Evolutionary conservation across 768 basidiomycete genomes (phyloP).

Genomic region (Tubosaeta brunneosetosa): DNA sequence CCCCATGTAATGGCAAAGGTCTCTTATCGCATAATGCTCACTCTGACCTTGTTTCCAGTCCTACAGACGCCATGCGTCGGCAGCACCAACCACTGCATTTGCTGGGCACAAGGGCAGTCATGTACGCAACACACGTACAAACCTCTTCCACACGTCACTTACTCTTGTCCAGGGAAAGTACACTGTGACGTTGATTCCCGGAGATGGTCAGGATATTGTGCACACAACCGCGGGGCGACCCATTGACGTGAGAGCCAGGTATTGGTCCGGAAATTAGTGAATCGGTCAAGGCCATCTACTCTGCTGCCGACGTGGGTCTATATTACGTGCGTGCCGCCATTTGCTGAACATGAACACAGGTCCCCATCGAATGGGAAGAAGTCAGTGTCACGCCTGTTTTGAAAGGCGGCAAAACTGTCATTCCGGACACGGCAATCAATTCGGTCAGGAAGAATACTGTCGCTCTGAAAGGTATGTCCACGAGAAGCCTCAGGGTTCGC

Average conservation of each 20-base stretch:
- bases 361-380: constrained; percentile 99
- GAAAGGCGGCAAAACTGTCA: constrained; percentile 94
- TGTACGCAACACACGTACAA: constrained; percentile 43
- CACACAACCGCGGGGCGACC: constrained; percentile 3
- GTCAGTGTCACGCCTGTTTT: constrained; percentile 93
- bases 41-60: constrained; percentile 35
- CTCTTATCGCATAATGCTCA: background rate
- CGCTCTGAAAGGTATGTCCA: constrained; percentile 80
- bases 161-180: constrained; percentile 75
- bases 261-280: constrained; percentile 99
- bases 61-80: constrained; percentile 60
- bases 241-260: constrained; percentile 45
- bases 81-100: constrained; percentile 82
- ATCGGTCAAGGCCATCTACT: constrained; percentile 91
- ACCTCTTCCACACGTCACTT: background rate
- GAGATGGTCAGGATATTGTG: constrained; percentile 64
- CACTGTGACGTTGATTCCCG: constrained; percentile 92
- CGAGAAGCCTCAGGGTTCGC: background rate
- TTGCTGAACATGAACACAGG: constrained; percentile 44
- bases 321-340: constrained; percentile 3
- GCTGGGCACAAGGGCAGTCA: constrained; percentile 84
- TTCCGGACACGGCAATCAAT: constrained; percentile 85
- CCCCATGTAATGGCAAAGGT: constrained; percentile 41
- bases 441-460: constrained; percentile 97
- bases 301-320: constrained; percentile 67